These are phyloP conservation scores for Serendipita vermifera DNA, from an alignment of 768 basidiomycete genomes.

Conservation along the genomic window DNA sequence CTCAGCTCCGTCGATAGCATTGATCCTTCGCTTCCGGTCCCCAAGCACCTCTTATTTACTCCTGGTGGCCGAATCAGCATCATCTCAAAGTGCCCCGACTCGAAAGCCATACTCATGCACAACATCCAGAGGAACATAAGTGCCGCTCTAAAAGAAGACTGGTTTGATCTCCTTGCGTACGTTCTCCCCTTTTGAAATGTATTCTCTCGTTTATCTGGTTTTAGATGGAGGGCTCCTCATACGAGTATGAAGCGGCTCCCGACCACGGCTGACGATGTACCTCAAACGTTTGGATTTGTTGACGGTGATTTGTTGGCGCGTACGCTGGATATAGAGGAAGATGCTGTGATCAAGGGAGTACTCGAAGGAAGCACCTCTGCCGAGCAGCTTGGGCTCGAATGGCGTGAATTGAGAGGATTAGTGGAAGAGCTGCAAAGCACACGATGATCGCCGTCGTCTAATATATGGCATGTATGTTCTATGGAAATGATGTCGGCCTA, in stretches of 20 bases:
- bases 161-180: constrained; percentile 51
- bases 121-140: constrained; percentile 66
- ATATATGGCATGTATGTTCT: too few relatives aligned
- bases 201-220: constrained; percentile 9
- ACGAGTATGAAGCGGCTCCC: constrained; percentile 29
- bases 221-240: constrained; percentile 60
- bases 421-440: constrained; percentile 33
- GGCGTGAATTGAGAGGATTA: constrained; percentile 28
- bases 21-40: constrained; percentile 35
- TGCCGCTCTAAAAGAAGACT: constrained; percentile 32
- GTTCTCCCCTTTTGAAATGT: constrained; percentile 14
- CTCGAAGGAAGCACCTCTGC: constrained; percentile 44
- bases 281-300: constrained; percentile 57
- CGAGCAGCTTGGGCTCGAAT: constrained; percentile 39
- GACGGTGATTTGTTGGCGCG: constrained; percentile 78
- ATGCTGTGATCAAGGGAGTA: constrained; percentile 37
- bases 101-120: constrained; percentile 43
- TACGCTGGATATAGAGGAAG: constrained; percentile 35
- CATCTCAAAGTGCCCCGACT: constrained; percentile 45
- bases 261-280: constrained; percentile 46
- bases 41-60: constrained; percentile 63
- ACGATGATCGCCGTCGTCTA: constrained; percentile 24
- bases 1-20: constrained; percentile 31
- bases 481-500: too few relatives aligned
- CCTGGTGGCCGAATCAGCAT: constrained; percentile 68